These are phyloP conservation scores for Penicillium sp. DNA, from an alignment of 2,329 filamentous ascomycete genomes.

Conservation along the genomic window DNA sequence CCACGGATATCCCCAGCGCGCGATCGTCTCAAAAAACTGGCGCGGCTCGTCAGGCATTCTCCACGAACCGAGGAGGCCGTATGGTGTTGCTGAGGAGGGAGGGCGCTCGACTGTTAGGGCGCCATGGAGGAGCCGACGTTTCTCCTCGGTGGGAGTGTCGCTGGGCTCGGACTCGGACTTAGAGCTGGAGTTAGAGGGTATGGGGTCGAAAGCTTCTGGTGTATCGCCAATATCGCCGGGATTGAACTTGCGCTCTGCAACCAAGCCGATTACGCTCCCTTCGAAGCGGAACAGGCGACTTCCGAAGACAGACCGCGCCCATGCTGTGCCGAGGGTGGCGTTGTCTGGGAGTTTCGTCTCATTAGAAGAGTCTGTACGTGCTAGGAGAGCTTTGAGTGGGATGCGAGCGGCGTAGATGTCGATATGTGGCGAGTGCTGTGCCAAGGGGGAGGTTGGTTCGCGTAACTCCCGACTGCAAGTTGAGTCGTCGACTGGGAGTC, in stretches of 20 bases:
- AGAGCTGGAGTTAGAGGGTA: constrained; percentile 3
- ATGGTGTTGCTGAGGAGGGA: constrained; percentile 14
- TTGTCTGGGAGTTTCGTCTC: not conserved
- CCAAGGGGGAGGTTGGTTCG: constrained; percentile 21
- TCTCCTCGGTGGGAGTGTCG: not conserved
- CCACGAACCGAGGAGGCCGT: constrained; percentile 31
- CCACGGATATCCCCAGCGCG: constrained; percentile 37
- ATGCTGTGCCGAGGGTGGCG: constrained; percentile 26
- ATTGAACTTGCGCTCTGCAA: constrained; percentile 11
- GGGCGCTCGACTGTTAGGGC: constrained; percentile 23
- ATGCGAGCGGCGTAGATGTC: constrained; percentile 33
- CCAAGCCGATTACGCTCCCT: constrained; percentile 24
- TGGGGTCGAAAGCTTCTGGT: constrained; percentile 15
- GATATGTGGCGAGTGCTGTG: constrained; percentile 30
- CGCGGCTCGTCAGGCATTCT: constrained; percentile 25
- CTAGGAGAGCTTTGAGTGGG: constrained; percentile 23
- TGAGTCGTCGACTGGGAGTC: constrained; percentile 17
- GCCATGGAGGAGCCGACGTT: constrained; percentile 28
- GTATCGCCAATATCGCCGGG: constrained; percentile 28
- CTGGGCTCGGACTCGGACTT: not conserved
- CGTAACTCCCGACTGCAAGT: constrained; percentile 27
- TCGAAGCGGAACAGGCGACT: constrained; percentile 25
- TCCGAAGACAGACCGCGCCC: constrained; percentile 29
- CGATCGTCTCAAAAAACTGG: constrained; percentile 32
- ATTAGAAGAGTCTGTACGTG: not conserved